phyloP scores from a whole-genome alignment of 768 basidiomycete species.

The Chalciporus pseudorubinellus region DNA sequence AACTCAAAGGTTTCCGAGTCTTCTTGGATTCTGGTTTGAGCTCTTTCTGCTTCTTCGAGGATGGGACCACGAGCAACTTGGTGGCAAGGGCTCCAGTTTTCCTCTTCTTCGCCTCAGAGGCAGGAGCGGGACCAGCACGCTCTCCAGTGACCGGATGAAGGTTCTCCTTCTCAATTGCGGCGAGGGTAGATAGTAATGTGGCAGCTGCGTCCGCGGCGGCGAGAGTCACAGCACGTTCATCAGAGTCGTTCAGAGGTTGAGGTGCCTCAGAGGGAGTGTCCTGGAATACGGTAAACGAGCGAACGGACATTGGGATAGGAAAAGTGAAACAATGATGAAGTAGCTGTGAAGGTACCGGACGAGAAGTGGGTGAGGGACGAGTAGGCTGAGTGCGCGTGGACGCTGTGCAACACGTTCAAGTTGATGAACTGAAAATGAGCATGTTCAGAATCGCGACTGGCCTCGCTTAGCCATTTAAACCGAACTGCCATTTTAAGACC shows the following conservation, averaged over 20 bases:
- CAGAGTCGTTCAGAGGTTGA: constrained; percentile 29
- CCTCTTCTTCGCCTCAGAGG: constrained; percentile 54
- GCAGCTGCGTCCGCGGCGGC: constrained; percentile 25
- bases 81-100: constrained; percentile 59
- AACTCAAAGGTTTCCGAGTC: constrained; percentile 47
- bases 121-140: constrained; percentile 42
- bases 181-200: constrained; percentile 36
- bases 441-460: not conserved
- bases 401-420: constrained; percentile 37
- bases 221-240: constrained; percentile 21
- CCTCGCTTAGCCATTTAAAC: constrained; percentile 33
- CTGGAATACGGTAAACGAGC: constrained; percentile 64
- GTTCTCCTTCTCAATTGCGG: constrained; percentile 72
- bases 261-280: constrained; percentile 44
- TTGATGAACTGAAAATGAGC: constrained; percentile 24
- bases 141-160: constrained; percentile 72
- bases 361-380: constrained; percentile 1
- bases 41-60: constrained; percentile 44
- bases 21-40: constrained; percentile 52
- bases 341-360: not conserved
- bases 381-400: constrained; percentile 15
- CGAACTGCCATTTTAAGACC: constrained; percentile 29
- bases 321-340: constrained; percentile 8
- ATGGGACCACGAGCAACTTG: constrained; percentile 41
- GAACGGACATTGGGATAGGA: constrained; percentile 47